Evolutionary conservation across 306 rosid species (phyloP), one percentile per base, ranked within the genome.

Genomic region (Hippophae rhamnoides): DNA sequence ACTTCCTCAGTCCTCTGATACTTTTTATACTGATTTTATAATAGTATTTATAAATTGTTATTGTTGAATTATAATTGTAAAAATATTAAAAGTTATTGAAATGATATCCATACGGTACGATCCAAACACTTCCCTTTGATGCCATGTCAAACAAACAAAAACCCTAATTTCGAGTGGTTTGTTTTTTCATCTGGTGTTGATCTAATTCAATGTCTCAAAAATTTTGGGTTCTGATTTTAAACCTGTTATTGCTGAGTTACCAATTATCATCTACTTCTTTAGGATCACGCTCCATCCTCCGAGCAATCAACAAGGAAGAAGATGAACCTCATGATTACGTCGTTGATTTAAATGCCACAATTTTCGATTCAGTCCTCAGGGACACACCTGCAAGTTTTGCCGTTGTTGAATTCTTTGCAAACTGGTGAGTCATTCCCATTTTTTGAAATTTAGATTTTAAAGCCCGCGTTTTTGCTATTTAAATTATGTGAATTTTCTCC

Each of bases 351-450:
- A 88, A 93, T 67, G 85, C 59, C 51, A 78, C 90, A 9, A 84
- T 56, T 72, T 93, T 93, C 56, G 97, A 88, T 75, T 74, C 70
- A 27, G 86, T 84, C 69, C 79, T 93, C 40, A 68, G 76, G 72
- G 83, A 86, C 46, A 78, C 97, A 23, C 94, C 95, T 46, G 90
- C 99, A 57, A 78, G 82, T 38, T 82, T 66, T 42, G 95, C 94
- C 52, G 54, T 93, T 41, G 99, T 93, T 45, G 89, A 93, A 58
- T 93, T 93, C 79, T 88, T 82, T 56, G 97, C 99, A 26, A 68
- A 82, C 68, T 93, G 99, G 99, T 93, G 42, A 80, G 89, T 79
- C 1, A 7, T 41, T 10, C 13, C 53, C 7, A 40, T n/a, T 38
- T 6, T 8, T 7, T 8, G 40, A 6, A 14, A 1, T 40, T n/a